Conservation (phyloP, 2,329 filamentous ascomycete species). For the Talaromyces sp. region DNA sequence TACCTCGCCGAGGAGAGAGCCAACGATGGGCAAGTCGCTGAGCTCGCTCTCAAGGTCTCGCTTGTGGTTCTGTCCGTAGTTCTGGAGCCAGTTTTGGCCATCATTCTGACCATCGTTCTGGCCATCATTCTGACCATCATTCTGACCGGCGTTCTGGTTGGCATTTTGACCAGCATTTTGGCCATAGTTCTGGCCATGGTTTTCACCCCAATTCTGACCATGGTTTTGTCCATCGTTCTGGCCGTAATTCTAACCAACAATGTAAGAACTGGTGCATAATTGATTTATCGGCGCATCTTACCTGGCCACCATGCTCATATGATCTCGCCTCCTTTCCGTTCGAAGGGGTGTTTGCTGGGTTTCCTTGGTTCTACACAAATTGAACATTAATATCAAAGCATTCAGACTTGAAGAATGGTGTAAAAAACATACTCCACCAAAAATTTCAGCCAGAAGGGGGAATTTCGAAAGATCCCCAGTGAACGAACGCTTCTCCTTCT, state of each 20-base stretch:
- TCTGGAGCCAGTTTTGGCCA: neutral
- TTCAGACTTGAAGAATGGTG: neutral
- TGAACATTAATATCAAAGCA: neutral
- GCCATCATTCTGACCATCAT: constrained; percentile 6
- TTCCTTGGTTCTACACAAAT: constrained; percentile 11
- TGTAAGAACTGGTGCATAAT: too few relatives aligned
- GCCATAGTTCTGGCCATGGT: constrained; percentile 5
- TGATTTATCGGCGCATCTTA: neutral
- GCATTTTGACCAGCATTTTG: neutral
- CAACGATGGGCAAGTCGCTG: constrained; percentile 16
- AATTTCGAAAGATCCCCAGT: constrained; percentile 17
- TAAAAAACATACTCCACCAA: constrained; percentile 18
- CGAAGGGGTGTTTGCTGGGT: constrained; percentile 5
- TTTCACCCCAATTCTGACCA: constrained; percentile 4
- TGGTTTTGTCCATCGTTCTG: constrained; percentile 8
- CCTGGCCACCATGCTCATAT: constrained; percentile 3
- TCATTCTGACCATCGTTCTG: constrained; percentile 10
- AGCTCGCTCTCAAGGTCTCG: constrained; percentile 12
- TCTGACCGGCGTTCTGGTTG: constrained; percentile 1
- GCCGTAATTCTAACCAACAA: constrained; percentile 4
- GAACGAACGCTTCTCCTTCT: constrained; percentile 12
- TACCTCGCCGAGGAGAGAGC: constrained; percentile 14
- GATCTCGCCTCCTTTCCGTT: constrained; percentile 4
- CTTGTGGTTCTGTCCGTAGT: constrained; percentile 10
- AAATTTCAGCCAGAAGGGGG: constrained; percentile 15